Evolutionary conservation across 1,139 yeast species (phyloP), one percentile per base, ranked within the genome.

Genomic region (Yamadazyma triangularis): DNA sequence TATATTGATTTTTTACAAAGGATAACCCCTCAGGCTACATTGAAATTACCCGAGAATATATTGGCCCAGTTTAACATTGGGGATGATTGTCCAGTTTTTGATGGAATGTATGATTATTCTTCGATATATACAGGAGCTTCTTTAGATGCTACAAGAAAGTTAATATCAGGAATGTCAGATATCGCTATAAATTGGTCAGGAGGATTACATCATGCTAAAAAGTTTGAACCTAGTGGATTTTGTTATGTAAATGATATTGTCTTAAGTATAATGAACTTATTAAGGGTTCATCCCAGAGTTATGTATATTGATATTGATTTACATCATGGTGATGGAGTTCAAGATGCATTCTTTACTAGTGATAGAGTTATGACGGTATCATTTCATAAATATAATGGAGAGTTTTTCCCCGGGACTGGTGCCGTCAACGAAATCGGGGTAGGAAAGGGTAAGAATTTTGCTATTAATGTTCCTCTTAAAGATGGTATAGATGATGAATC

Each of bases 291-390:
- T 59, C 95, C 96, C 28, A 72, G 97, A 45, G 97, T 91, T n/a
- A 68, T 91, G 45, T 91, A 91, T 55, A 83, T 91, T 41, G 98
- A 91, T 56, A 91, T 88, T 41, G 98, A 91, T 58, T 87, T 91
- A 14, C 98, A 91, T 55, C 98, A 91, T 51, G 98, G 98, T 35
- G 98, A 91, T 58, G 98, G 97, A 41, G 98, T 91, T 19, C 96
- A 91, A 58, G 97, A 91, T 57, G 97, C 97, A 0, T 91, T 91
- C 52, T 91, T 89, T 58, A 80, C 96, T 8, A 88, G 96, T 4
- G 97, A 91, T 57, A 68, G 97, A 43, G 98, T 91, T 30, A 88
- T 91, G 97, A 91, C 97, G 0, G 86, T 94, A 50, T 86, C 96
- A 5, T 91, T 91, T 70, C 98, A 91, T 64, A 91, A 91, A 56